Percentiles rank a stretch among this genome's conserved stretches.
phyloP scores from a whole-genome alignment of 306 rosid genomes.

The Corylus heterophylla region DNA sequence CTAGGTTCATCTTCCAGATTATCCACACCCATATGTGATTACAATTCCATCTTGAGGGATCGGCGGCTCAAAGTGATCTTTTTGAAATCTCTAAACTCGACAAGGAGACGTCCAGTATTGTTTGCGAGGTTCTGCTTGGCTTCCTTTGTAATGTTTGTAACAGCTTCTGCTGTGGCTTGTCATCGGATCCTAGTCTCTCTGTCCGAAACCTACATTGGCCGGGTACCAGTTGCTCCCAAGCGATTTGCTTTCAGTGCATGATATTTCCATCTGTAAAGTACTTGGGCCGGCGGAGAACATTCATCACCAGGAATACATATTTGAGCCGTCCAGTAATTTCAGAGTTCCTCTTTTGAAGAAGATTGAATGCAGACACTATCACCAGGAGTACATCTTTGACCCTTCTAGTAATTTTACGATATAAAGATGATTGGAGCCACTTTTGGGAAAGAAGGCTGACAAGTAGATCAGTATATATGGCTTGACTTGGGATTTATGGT shows the following conservation, averaged over 20 bases:
- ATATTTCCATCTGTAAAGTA: slow-evolving; percentile 13
- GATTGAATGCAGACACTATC: background rate
- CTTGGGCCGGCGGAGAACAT: too few species aligned
- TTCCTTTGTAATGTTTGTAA: slow-evolving; percentile 49
- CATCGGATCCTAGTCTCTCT: slow-evolving; percentile 54
- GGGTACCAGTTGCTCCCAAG: slow-evolving; percentile 51
- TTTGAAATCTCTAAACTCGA: slow-evolving; percentile 57
- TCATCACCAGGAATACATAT: background rate
- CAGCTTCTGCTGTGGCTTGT: slow-evolving; percentile 74
- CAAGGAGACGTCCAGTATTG: slow-evolving; percentile 53
- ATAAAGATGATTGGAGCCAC: background rate
- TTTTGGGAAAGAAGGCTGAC: background rate
- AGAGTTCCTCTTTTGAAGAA: background rate
- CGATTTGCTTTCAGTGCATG: slow-evolving; percentile 65
- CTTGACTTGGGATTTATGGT: background rate
- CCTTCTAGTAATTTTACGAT: background rate
- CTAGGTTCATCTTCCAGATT: slow-evolving; percentile 48
- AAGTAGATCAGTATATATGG: background rate
- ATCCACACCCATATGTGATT: slow-evolving; percentile 42
- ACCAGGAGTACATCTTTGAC: background rate
- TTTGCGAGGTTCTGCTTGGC: slow-evolving; percentile 70
- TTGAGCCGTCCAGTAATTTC: background rate
- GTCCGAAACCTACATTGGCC: slow-evolving; percentile 64
- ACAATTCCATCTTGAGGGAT: slow-evolving; percentile 58
- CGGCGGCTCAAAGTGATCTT: slow-evolving; percentile 74